Evolutionary conservation across 2,329 filamentous ascomycete species (phyloP), one percentile per base, ranked within the genome.

Genomic region (Colletotrichum spaethianum): DNA sequence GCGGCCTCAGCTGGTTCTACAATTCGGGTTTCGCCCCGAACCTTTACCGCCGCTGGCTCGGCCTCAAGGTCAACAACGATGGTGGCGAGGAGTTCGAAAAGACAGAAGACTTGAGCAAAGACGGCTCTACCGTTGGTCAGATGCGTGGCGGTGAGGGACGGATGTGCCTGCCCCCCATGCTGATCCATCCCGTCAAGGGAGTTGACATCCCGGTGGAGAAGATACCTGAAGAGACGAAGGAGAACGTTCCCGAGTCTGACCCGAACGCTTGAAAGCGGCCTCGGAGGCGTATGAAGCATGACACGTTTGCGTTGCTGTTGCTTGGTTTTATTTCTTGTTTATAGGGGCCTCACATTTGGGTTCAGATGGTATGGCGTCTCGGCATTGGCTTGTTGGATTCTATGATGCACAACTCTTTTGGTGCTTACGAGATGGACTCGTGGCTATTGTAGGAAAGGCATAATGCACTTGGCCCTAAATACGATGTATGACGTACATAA

Each of bases 1-100:
- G 88, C 65, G 95, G 95, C 1, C 91, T 94, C 78, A 94, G 92
- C 26, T 98, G 95, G 95, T 98, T 96, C 82, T 98, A 97, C 82
- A 94, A 95, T 75, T 93, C 93, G 0, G 91, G 91, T 1, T 98
- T 98, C 79, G 91, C 93, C 8, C 89, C 91, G 3, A 94, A 94
- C 74, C 78, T 98, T 78, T 98, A 96, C 86, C 88, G 91, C 61
- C 88, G 94, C 73, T 98, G 96, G 96, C 83, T 98, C 44, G 95
- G 95, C 1, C 90, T 96, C 77, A 90, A 89, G 75, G 92, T 96
- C 44, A 91, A 94, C 79, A 93, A 94, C 75, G 92, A 94, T 67
- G 93, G 93, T 14, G 94, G 94, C 31, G 93, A 95, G 77, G 88
- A 93, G 81, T 92, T 93, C 76, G 94, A 96, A 82, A 81, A 89